These are phyloP conservation scores for Globisporangium rhizosaccharum DNA, from an alignment of 352 stramenopile genomes.

Conservation along the genomic window DNA sequence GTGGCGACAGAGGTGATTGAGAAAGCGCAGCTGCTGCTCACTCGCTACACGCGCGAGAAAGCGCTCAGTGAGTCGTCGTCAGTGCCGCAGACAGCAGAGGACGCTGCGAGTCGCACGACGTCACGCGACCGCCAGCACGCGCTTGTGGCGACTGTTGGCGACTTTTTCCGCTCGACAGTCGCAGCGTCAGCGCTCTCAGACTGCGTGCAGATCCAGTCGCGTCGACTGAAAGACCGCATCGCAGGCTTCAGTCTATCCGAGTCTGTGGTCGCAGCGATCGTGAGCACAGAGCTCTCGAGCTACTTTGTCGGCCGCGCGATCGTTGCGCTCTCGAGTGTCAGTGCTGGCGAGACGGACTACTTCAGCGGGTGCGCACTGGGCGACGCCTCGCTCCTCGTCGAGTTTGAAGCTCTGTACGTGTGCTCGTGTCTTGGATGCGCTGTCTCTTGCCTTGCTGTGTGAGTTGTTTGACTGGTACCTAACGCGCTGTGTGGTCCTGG, in stretches of 20 bases:
- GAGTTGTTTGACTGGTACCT: background rate
- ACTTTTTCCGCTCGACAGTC: conserved; percentile 28
- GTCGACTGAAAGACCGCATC: conserved; percentile 30
- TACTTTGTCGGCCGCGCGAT: conserved; percentile 36
- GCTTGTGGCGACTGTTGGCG: conserved; percentile 12
- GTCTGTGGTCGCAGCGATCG: conserved; percentile 16
- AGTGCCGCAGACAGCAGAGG: background rate
- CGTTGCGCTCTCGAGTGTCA: conserved; percentile 21
- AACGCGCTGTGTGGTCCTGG: background rate
- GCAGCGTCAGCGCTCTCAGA: conserved; percentile 20
- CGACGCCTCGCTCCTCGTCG: conserved; percentile 8
- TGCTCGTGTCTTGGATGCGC: too few species aligned
- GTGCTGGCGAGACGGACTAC: conserved; percentile 11
- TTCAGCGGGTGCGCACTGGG: conserved; percentile 14
- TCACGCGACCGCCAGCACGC: background rate
- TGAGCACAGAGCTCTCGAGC: conserved; percentile 17
- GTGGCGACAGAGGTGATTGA: conserved; percentile 22
- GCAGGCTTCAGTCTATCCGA: conserved; percentile 26
- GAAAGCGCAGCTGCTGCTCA: conserved; percentile 28
- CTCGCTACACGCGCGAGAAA: conserved; percentile 16
- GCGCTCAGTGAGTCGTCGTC: background rate
- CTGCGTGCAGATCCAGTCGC: conserved; percentile 23
- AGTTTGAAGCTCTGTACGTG: conserved; percentile 16
- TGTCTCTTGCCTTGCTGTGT: background rate
- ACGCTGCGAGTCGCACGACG: background rate